Evolutionary conservation across 805 yeast species (phyloP).

Genomic region (Zygoascus ofunaensis): DNA sequence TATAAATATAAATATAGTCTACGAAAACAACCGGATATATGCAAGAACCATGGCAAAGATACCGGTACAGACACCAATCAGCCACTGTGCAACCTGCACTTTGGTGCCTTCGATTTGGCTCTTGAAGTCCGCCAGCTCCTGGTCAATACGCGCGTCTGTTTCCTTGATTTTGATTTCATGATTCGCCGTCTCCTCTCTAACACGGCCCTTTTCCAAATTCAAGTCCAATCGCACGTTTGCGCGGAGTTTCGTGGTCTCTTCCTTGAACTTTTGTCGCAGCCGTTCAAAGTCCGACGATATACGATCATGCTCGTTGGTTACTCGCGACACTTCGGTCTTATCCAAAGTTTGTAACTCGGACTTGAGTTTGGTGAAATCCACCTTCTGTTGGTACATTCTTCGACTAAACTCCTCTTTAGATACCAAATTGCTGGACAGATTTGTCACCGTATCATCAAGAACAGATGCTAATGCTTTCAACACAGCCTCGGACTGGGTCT

Average conservation of each 20-base stretch:
- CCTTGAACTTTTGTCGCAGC: conserved; percentile 72
- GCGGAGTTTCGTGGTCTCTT: conserved; percentile 81
- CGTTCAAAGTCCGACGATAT: conserved; percentile 78
- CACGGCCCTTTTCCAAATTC: conserved; percentile 89
- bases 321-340: conserved; percentile 69
- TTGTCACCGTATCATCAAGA: conserved; percentile 68
- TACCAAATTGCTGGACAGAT: conserved; percentile 70
- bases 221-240: conserved; percentile 87
- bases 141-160: conserved; percentile 89
- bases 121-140: conserved; percentile 88
- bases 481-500: conserved; percentile 71
- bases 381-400: conserved; percentile 89
- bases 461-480: conserved; percentile 65
- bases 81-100: conserved; percentile 97
- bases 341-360: conserved; percentile 88
- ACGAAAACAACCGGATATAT: conserved; percentile 73
- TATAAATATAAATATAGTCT: conserved; percentile 5
- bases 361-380: conserved; percentile 88
- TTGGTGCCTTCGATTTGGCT: conserved; percentile 92
- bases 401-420: conserved; percentile 74
- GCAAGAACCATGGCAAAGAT: conserved; percentile 90
- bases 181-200: conserved; percentile 85
- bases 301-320: conserved; percentile 81
- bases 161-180: conserved; percentile 93
- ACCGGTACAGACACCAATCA: conserved; percentile 97